A percentile compares a stretch with the other conserved stretches of the same genome.
Conservation (phyloP, 1,139 yeast genomes). For the Sugiyamaella novakii region DNA sequence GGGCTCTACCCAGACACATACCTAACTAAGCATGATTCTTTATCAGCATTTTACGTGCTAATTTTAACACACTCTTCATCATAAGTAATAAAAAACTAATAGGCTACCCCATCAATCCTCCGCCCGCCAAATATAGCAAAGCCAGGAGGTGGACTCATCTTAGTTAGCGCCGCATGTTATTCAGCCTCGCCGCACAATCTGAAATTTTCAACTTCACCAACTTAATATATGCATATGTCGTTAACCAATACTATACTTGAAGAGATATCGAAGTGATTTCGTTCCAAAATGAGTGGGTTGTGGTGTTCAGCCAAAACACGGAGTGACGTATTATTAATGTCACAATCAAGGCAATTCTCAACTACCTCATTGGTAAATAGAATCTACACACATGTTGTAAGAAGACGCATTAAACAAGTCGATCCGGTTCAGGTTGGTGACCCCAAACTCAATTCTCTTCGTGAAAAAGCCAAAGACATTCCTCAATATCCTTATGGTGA, state of each 20-base stretch:
- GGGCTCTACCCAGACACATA: conserved; percentile 1
- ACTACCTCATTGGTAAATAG: conserved; percentile 18
- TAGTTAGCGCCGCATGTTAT: conserved; percentile 8
- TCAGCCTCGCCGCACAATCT: no score
- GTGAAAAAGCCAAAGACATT: conserved; percentile 37
- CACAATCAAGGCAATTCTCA: conserved; percentile 23
- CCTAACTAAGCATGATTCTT: no score
- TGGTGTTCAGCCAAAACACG: background rate
- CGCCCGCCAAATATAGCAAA: no score
- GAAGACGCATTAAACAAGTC: conserved; percentile 37
- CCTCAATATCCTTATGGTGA: conserved; percentile 88
- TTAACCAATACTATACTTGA: background rate
- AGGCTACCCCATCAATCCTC: no score
- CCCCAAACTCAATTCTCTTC: conserved; percentile 34
- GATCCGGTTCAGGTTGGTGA: conserved; percentile 40
- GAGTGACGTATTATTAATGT: background rate
- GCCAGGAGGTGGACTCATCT: no score
- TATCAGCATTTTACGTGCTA: no score
- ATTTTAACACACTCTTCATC: no score
- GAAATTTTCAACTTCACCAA: conserved; percentile 10
- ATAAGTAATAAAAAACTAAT: no score
- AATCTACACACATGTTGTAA: conserved; percentile 39
- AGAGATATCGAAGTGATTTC: background rate
- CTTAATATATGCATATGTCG: background rate
- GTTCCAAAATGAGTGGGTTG: conserved; percentile 10